A percentile compares a stretch with the other conserved stretches of the same genome.
Conservation (phyloP, 305 asterid genomes). For the Fraxinus latifolia region DNA sequence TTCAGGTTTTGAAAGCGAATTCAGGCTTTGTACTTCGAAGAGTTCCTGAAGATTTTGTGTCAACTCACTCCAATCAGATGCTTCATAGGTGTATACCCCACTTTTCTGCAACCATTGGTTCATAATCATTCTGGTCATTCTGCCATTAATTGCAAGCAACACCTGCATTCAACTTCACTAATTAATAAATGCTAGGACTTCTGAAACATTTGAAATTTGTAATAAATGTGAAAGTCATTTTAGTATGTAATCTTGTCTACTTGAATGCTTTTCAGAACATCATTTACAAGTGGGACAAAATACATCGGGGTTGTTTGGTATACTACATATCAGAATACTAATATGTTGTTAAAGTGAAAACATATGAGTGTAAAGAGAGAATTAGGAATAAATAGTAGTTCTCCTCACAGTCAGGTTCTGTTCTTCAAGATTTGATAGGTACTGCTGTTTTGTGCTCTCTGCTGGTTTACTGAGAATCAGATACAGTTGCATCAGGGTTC, state of each 20-base stretch:
- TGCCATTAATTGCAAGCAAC: conserved; percentile 80
- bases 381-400: not conserved
- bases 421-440: conserved; percentile 46
- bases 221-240: not conserved
- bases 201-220: not conserved
- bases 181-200: conserved; percentile 17
- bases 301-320: not conserved
- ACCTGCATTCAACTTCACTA: conserved; percentile 52
- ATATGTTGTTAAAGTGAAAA: not conserved
- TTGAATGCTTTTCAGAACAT: not conserved
- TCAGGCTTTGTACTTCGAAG: conserved; percentile 26
- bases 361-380: conserved; percentile 1
- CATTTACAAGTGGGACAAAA: not conserved
- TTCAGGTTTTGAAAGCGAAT: conserved; percentile 29
- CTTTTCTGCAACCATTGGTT: conserved; percentile 63
- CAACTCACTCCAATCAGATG: conserved; percentile 80
- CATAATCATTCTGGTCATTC: conserved; percentile 53
- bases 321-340: not conserved
- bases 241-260: not conserved
- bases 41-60: conserved; percentile 54
- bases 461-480: conserved; percentile 51
- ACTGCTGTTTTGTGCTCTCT: conserved; percentile 40
- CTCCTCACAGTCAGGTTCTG: conserved; percentile 57
- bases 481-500: conserved; percentile 73
- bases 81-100: conserved; percentile 51